Percentiles rank a stretch among this genome's conserved stretches.
Conservation (phyloP, 2,329 filamentous ascomycete genomes). For the Mycocentrospora acerina region DNA sequence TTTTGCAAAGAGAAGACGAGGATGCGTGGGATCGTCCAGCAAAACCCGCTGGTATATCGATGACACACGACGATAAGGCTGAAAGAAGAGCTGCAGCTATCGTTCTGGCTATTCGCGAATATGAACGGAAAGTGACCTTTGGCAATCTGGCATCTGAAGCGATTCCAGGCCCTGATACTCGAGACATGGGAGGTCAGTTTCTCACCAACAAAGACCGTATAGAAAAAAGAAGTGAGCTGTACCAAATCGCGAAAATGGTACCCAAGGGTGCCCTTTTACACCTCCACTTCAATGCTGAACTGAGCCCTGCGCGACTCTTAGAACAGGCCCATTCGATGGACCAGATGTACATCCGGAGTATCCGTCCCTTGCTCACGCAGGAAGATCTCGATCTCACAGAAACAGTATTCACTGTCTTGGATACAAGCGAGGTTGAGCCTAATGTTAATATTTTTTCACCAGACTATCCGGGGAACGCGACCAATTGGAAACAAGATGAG, state of each 20-base stretch:
- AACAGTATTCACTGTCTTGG: slow-evolving; percentile 61
- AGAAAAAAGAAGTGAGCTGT: slow-evolving; percentile 56
- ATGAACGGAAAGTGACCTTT: slow-evolving; percentile 44
- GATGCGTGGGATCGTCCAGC: slow-evolving; percentile 42
- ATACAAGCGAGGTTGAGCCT: slow-evolving; percentile 24
- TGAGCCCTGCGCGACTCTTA: slow-evolving; percentile 63
- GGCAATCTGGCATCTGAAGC: slow-evolving; percentile 47
- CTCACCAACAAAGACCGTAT: slow-evolving; percentile 48
- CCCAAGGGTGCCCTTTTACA: slow-evolving; percentile 75
- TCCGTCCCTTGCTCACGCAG: slow-evolving; percentile 47
- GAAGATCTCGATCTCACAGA: slow-evolving; percentile 57
- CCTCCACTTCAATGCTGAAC: slow-evolving; percentile 76
- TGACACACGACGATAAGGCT: slow-evolving; percentile 13
- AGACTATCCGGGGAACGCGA: slow-evolving; percentile 46
- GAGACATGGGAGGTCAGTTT: slow-evolving; percentile 52
- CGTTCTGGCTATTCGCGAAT: slow-evolving; percentile 43
- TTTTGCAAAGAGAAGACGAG: slow-evolving; percentile 35
- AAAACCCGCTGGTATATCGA: slow-evolving; percentile 10
- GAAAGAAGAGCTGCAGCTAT: slow-evolving; percentile 40
- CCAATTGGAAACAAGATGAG: slow-evolving; percentile 20
- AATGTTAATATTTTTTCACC: slow-evolving; percentile 51
- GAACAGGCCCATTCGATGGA: slow-evolving; percentile 53
- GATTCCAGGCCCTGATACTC: slow-evolving; percentile 40
- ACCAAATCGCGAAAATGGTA: slow-evolving; percentile 58
- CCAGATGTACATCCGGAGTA: slow-evolving; percentile 69